Percentiles rank a stretch among this genome's conserved stretches.
phyloP scores from a whole-genome alignment of 2,329 filamentous ascomycete species.

The Alternaria gaisen region DNA sequence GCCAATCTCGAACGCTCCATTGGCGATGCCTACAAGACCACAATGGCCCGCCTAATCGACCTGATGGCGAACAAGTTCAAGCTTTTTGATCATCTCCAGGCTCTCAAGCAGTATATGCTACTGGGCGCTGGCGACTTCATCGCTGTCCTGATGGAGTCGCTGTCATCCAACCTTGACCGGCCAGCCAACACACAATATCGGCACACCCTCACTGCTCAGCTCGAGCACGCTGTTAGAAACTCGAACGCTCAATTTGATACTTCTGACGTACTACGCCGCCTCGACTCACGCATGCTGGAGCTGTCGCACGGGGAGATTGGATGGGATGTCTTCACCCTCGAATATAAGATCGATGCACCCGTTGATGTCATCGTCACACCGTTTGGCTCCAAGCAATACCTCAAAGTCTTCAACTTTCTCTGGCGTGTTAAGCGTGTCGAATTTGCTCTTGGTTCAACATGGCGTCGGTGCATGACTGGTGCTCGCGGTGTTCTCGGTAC shows the following conservation, averaged over 20 bases:
- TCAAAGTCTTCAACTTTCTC: slow-evolving; percentile 98
- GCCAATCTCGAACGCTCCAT: slow-evolving; percentile 91
- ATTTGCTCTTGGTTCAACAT: slow-evolving; percentile 88
- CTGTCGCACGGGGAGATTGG: slow-evolving; percentile 96
- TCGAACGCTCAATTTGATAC: slow-evolving; percentile 97
- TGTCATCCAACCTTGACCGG: slow-evolving; percentile 89
- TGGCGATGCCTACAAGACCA: slow-evolving; percentile 96
- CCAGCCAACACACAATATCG: slow-evolving; percentile 97
- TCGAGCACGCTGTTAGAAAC: slow-evolving; percentile 95
- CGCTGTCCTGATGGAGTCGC: slow-evolving; percentile 93
- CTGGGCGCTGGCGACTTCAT: slow-evolving; percentile 98
- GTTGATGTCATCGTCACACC: slow-evolving; percentile 97
- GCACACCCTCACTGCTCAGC: slow-evolving; percentile 94
- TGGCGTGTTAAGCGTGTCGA: slow-evolving; percentile 99
- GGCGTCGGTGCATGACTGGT: slow-evolving; percentile 96
- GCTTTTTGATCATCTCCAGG: slow-evolving; percentile 88
- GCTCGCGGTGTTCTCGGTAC: slow-evolving; percentile 87
- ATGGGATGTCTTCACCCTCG: slow-evolving; percentile 98
- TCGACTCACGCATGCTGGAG: slow-evolving; percentile 98
- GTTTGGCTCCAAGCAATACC: slow-evolving; percentile 93
- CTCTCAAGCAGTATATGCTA: slow-evolving; percentile 92
- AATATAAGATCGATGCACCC: slow-evolving; percentile 97
- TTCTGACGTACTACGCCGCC: slow-evolving; percentile 85
- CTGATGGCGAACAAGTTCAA: slow-evolving; percentile 97
- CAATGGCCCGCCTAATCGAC: slow-evolving; percentile 92